Base-by-base conservation (phyloP, 441 rosid genomes). In the Biscutella laevigata region DNA sequence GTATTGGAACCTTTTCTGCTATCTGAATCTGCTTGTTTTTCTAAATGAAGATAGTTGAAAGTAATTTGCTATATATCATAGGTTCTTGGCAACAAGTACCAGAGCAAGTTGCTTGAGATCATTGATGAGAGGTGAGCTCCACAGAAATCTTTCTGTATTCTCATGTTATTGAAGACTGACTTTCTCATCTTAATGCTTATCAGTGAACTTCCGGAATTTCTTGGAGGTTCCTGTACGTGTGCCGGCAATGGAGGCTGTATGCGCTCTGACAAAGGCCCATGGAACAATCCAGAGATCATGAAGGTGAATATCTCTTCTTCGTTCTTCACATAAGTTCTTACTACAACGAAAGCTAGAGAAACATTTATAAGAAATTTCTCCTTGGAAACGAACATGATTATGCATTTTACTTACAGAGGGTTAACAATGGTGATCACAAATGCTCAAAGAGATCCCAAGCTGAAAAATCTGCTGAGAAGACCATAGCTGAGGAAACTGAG, bases 41-140 rank as follows among this genome's bases (percentile, higher is more conserved):
- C 4, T 33, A 8, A 15, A 6, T 52, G 43, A 42, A 28, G 61
- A 4, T 1, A 46, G 7, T 30, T 45, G 9, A 61, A 59, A 60
- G 32, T 10, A 36, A 7, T 44, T 58, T 28, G 20, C 3, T 30
- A n/a, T 21, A 21, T 42, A 13, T 22, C 1, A 21, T 41, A 25
- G 97, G 97, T 86, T 64, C 94, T 88, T 47, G 84, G 94, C 49
- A 88, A 77, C 56, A 88, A 88, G 75, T 81, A 78, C 60, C 88
- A 88, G 69, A 80, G 83, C 90, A 86, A 83, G 69, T 72, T 86
- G 75, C 90, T 88, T 50, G 95, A 88, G 71, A 74, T 81, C 33
- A 80, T 88, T 47, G 94, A 86, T 63, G 82, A 88, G 13, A 71
- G 75, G 95, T 81, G 34, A 58, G 58, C 30, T 53, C 63, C 34